Base-by-base conservation (phyloP, 805 yeast species). In the Saturnispora quitensis region DNA sequence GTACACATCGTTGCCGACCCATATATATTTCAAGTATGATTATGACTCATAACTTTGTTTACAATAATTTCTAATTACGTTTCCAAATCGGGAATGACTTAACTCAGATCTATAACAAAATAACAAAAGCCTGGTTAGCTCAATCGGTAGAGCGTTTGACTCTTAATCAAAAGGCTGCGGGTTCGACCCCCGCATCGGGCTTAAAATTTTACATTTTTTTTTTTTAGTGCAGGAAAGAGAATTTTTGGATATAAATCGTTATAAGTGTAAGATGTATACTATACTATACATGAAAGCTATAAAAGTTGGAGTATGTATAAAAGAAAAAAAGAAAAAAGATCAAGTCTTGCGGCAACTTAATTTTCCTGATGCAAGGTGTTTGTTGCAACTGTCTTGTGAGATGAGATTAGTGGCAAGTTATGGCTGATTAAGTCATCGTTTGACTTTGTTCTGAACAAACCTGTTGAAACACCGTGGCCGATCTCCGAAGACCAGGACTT, bases 401-500 rank as follows among this genome's bases (percentile, higher is more conserved):
- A 53, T 10, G 55, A 50, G 6, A 47, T 43, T 3, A 52, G 12
- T 4, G 47, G 43, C 5, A 53, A 2, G n/a, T 53, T 53, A 5
- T 55, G 48, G 15, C 36, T 45, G 8, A 31, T 31, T 20, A 56
- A 40, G 4, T 43, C n/a, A 18, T 50, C 52, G 15, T 61, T 55
- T 3, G 69, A 62, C 40, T 63, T 48, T 13, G 57, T 58, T 47
- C 57, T 60, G 51, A 60, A 63, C 7, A 66, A 50, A 24, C 59
- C 55, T 5, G 58, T 56, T 13, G 62, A 56, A 13, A 68, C 68
- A 51, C 73, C 73, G 25, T 47, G 45, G n/a, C 65, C 69, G 38
- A 69, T 69, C 33, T 64, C 68, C 18, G 81, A 69, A 46, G 67
- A 65, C 89, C 90, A 85, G 13, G 76, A 73, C 47, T 67, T 73